Evolutionary conservation across 768 basidiomycete species (phyloP).

Genomic region (Leucocoprinus birnbaumii): DNA sequence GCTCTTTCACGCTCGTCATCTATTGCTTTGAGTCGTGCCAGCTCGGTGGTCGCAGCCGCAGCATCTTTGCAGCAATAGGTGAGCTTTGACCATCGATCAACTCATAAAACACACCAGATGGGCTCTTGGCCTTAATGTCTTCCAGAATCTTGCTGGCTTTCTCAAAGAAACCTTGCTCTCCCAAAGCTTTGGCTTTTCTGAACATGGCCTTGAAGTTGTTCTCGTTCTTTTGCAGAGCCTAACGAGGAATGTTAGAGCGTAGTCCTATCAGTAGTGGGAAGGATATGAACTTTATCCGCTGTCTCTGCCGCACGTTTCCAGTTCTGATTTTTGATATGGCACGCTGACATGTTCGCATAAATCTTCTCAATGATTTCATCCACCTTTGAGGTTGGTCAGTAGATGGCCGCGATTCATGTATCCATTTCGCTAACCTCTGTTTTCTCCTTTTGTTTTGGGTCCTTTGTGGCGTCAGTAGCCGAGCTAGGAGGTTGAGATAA

Average conservation of each 20-base stretch:
- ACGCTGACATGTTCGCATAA: conserved; percentile 83
- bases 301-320: conserved; percentile 79
- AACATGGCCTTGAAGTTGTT: conserved; percentile 78
- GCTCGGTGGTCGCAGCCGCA: conserved; percentile 58
- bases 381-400: conserved; percentile 38
- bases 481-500: conserved; percentile 28
- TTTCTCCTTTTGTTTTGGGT: conserved; percentile 47
- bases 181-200: conserved; percentile 77
- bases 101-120: conserved; percentile 41
- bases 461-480: conserved; percentile 25
- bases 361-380: conserved; percentile 79
- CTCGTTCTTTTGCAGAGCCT: conserved; percentile 77
- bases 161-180: conserved; percentile 74
- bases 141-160: conserved; percentile 64
- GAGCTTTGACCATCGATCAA: neutral
- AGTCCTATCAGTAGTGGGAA: neutral
- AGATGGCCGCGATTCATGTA: neutral
- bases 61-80: conserved; percentile 38
- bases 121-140: conserved; percentile 63
- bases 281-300: conserved; percentile 60
- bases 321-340: conserved; percentile 76
- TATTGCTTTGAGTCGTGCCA: conserved; percentile 52
- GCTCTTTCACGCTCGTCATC: conserved; percentile 68
- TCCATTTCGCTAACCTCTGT: conserved; percentile 50
- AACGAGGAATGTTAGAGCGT: neutral